phyloP scores from a whole-genome alignment of 2,329 filamentous ascomycete genomes.

The Fusarium euwallaceae region DNA sequence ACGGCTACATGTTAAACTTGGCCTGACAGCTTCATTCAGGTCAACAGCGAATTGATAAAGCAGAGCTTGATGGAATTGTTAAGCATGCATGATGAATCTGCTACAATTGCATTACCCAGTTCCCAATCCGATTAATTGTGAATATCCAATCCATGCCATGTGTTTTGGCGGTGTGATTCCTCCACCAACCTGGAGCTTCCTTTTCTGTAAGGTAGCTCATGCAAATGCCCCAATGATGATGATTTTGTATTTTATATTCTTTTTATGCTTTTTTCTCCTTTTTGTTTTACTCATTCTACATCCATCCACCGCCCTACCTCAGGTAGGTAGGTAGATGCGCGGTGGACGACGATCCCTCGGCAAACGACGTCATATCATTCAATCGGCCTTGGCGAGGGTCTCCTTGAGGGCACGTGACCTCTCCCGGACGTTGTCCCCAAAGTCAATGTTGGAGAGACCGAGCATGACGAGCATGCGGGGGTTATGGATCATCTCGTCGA shows the following conservation, averaged over 20 bases:
- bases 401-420: constrained; percentile 46
- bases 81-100: background rate
- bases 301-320: background rate
- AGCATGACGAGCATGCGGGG: constrained; percentile 50
- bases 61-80: background rate
- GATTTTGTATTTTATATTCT: background rate
- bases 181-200: background rate
- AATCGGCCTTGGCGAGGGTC: constrained; percentile 18
- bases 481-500: constrained; percentile 50
- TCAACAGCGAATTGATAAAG: constrained; percentile 4
- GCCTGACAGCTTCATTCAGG: background rate
- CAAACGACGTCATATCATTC: constrained; percentile 21
- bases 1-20: background rate
- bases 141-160: background rate
- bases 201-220: background rate
- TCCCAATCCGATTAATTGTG: background rate
- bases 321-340: too few species aligned
- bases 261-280: background rate
- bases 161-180: background rate
- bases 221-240: background rate
- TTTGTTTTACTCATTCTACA: background rate
- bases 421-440: constrained; percentile 46
- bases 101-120: background rate
- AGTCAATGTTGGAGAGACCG: constrained; percentile 49
- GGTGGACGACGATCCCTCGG: constrained; percentile 17